Evolutionary conservation across 345 rosid species (phyloP).

Genomic region (Syzygium aromaticum): DNA sequence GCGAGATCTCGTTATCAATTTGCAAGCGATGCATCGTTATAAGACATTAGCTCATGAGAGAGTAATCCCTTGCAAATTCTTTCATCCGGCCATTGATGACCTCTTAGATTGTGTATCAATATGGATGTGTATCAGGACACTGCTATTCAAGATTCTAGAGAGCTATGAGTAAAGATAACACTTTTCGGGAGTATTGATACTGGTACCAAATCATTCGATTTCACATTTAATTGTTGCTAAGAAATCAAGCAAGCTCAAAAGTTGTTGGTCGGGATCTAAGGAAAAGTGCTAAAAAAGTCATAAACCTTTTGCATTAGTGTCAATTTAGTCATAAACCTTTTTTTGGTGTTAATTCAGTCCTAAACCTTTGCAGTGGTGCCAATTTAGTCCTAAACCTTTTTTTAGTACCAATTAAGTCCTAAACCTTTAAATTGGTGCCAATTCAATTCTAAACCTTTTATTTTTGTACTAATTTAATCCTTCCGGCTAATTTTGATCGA

Average conservation of each 20-base stretch:
- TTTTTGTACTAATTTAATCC: too few relatives aligned
- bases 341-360: too few relatives aligned
- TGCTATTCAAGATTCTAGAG: neutral
- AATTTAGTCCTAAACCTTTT: too few relatives aligned
- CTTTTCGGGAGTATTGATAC: neutral
- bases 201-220: neutral
- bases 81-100: neutral
- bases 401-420: too few relatives aligned
- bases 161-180: neutral
- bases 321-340: too few relatives aligned
- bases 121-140: neutral
- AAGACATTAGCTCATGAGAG: neutral
- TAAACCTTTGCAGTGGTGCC: too few relatives aligned
- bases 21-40: rapidly evolving
- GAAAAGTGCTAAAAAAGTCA: too few relatives aligned
- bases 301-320: too few relatives aligned
- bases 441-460: too few relatives aligned
- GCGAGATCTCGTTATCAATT: neutral
- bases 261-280: neutral
- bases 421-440: too few relatives aligned
- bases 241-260: too few relatives aligned
- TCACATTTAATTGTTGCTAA: neutral
- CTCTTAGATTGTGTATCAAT: neutral
- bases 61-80: neutral
- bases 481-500: too few relatives aligned